Conservation (phyloP, 2,329 filamentous ascomycete species). For the Fusarium longipes region DNA sequence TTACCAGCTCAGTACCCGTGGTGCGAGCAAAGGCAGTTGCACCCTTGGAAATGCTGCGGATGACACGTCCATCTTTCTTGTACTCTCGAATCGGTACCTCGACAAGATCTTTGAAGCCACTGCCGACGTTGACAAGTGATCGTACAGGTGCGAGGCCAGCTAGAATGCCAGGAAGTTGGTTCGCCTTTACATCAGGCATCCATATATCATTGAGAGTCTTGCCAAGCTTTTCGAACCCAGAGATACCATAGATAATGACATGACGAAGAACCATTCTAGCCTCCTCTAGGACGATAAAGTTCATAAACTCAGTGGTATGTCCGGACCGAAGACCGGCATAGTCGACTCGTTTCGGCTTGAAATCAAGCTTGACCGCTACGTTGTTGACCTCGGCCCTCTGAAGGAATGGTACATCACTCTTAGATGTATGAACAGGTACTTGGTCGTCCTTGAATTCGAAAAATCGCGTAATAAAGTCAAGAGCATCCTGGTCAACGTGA, state of each 20-base stretch:
- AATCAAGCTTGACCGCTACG: conserved; percentile 86
- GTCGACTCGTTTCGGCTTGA: conserved; percentile 98
- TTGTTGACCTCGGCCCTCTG: conserved; percentile 89
- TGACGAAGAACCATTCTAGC: conserved; percentile 87
- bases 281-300: conserved; percentile 92
- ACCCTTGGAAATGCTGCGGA: conserved; percentile 92
- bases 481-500: conserved; percentile 95
- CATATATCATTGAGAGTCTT: conserved; percentile 94
- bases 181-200: conserved; percentile 91
- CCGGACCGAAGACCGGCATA: conserved; percentile 93
- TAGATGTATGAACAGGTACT: conserved; percentile 63
- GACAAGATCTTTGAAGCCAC: conserved; percentile 85
- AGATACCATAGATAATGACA: conserved; percentile 91
- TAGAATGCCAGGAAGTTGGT: conserved; percentile 89
- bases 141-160: conserved; percentile 91
- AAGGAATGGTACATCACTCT: conserved; percentile 83
- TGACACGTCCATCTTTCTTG: conserved; percentile 89
- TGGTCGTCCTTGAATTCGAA: conserved; percentile 95
- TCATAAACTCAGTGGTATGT: conserved; percentile 98
- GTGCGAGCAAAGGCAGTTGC: conserved; percentile 90
- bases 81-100: conserved; percentile 94
- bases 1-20: conserved; percentile 93
- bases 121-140: conserved; percentile 89
- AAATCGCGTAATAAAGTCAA: conserved; percentile 97
- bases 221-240: conserved; percentile 89